Percentiles rank a stretch among this genome's conserved stretches.
These are phyloP conservation scores for Waltiozyma sp. DNA, from an alignment of 1,139 yeast genomes.

Conservation along the genomic window DNA sequence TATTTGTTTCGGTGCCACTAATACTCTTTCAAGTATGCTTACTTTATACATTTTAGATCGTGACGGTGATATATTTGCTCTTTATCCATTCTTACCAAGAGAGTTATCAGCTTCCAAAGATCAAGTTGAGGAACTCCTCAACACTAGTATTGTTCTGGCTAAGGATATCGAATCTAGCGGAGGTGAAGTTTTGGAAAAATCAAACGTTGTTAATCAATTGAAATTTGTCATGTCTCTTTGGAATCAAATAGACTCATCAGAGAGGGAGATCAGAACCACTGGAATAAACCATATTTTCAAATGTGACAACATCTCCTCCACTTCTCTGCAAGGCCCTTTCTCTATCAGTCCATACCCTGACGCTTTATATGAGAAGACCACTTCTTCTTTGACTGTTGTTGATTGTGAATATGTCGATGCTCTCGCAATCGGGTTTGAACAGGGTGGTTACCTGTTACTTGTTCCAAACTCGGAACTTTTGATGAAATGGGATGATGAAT, in stretches of 20 bases:
- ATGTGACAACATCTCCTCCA: not conserved
- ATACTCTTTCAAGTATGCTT: slow-evolving; percentile 27
- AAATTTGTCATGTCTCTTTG: slow-evolving; percentile 19
- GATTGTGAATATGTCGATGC: slow-evolving; percentile 5
- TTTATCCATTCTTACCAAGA: slow-evolving; percentile 46
- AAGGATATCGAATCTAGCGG: slow-evolving; percentile 15
- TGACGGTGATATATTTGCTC: slow-evolving; percentile 44
- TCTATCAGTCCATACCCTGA: slow-evolving; percentile 36
- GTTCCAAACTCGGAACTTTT: slow-evolving; percentile 8
- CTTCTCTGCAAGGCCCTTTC: slow-evolving; percentile 39
- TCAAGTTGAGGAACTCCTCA: slow-evolving; percentile 28
- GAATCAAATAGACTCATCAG: slow-evolving; percentile 14
- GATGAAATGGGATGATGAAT: slow-evolving; percentile 12
- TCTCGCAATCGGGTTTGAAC: slow-evolving; percentile 5
- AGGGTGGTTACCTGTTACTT: slow-evolving; percentile 9
- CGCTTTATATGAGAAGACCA: slow-evolving; percentile 18
- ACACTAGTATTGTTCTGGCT: slow-evolving; percentile 28
- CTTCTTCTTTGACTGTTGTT: slow-evolving; percentile 6
- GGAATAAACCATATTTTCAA: slow-evolving; percentile 4
- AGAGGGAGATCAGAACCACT: slow-evolving; percentile 10
- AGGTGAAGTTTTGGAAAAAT: slow-evolving; percentile 11
- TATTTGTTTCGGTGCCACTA: slow-evolving; percentile 35
- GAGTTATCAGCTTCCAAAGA: slow-evolving; percentile 23
- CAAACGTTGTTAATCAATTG: slow-evolving; percentile 20
- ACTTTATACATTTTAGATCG: slow-evolving; percentile 36